Conservation (phyloP, 768 basidiomycete species). For the Coprinellus micaceus region DNA sequence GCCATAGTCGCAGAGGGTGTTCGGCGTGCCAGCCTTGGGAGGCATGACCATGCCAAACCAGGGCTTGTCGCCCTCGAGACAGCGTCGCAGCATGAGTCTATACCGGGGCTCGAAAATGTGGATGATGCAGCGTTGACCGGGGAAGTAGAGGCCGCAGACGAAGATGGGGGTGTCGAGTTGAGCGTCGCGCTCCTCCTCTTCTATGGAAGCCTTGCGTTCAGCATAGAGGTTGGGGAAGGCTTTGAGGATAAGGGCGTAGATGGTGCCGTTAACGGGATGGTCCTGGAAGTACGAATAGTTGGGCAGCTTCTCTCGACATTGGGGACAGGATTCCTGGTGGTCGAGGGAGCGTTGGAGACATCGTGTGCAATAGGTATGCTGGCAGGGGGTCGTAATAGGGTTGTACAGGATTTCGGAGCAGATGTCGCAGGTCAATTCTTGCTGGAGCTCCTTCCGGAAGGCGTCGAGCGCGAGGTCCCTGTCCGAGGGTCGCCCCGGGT, state of each 20-base stretch:
- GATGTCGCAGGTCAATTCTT: slow-evolving; percentile 85
- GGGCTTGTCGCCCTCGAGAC: slow-evolving; percentile 72
- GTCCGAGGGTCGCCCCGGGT: slow-evolving; percentile 22
- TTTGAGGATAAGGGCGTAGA: slow-evolving; percentile 55
- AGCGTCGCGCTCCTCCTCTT: slow-evolving; percentile 73
- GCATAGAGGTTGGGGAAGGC: slow-evolving; percentile 65
- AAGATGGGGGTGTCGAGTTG: slow-evolving; percentile 89
- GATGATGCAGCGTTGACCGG: slow-evolving; percentile 82
- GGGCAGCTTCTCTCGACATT: slow-evolving; percentile 80
- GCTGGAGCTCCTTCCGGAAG: slow-evolving; percentile 59
- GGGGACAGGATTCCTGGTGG: slow-evolving; percentile 76
- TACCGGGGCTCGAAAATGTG: slow-evolving; percentile 96
- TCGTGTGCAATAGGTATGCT: slow-evolving; percentile 90
- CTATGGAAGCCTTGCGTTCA: slow-evolving; percentile 58
- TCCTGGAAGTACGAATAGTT: slow-evolving; percentile 76
- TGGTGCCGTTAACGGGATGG: slow-evolving; percentile 67
- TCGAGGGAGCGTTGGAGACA: slow-evolving; percentile 91
- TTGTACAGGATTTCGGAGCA: slow-evolving; percentile 82
- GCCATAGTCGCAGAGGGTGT: slow-evolving; percentile 66
- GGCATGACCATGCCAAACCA: slow-evolving; percentile 93
- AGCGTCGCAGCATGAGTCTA: slow-evolving; percentile 95
- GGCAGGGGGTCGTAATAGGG: slow-evolving; percentile 91
- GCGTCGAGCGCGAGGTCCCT: slow-evolving; percentile 25
- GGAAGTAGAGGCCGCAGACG: slow-evolving; percentile 85
- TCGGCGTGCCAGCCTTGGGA: slow-evolving; percentile 34